Percentiles rank a stretch among this genome's conserved stretches.
Evolutionary conservation across 768 basidiomycete species (phyloP).

Genomic region (Podaxis mareebaensis): DNA sequence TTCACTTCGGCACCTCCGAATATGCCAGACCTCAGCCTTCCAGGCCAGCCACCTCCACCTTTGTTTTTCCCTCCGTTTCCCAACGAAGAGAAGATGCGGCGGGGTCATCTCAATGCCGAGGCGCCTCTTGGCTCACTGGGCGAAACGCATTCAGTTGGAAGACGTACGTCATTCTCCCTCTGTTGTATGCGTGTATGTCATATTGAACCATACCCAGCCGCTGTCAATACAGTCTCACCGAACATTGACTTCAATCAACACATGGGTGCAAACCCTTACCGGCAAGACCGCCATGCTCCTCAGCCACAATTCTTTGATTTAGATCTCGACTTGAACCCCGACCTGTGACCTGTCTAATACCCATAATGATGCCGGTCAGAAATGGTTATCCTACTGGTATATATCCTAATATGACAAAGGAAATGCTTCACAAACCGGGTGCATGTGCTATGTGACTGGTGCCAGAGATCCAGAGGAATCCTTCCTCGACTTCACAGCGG

Average conservation of each 20-base stretch:
- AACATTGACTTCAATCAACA: conserved; percentile 47
- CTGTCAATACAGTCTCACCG: conserved; percentile 68
- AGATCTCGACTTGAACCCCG: conserved; percentile 84
- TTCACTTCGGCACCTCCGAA: conserved; percentile 90
- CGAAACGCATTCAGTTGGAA: conserved; percentile 80
- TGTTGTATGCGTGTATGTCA: conserved; percentile 8
- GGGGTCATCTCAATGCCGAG: conserved; percentile 77
- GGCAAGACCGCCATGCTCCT: conserved; percentile 65
- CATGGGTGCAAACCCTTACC: conserved; percentile 64
- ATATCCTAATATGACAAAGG: not conserved
- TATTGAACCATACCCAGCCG: conserved; percentile 15
- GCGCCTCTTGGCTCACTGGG: conserved; percentile 76
- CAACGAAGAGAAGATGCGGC: conserved; percentile 89
- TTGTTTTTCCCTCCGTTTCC: conserved; percentile 90
- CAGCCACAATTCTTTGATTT: conserved; percentile 71
- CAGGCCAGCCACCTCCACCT: conserved; percentile 74
- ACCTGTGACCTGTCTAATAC: conserved; percentile 41
- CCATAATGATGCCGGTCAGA: not conserved
- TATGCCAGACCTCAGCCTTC: conserved; percentile 71
- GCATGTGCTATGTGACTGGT: not conserved
- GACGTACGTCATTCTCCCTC: conserved; percentile 46
- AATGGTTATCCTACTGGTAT: conserved; percentile 1
- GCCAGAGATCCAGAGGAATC: not conserved
- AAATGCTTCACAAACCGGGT: not conserved
- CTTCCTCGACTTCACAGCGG: not conserved